These are phyloP conservation scores for Xylaria longipes DNA, from an alignment of 495 filamentous ascomycete genomes.

Conservation along the genomic window DNA sequence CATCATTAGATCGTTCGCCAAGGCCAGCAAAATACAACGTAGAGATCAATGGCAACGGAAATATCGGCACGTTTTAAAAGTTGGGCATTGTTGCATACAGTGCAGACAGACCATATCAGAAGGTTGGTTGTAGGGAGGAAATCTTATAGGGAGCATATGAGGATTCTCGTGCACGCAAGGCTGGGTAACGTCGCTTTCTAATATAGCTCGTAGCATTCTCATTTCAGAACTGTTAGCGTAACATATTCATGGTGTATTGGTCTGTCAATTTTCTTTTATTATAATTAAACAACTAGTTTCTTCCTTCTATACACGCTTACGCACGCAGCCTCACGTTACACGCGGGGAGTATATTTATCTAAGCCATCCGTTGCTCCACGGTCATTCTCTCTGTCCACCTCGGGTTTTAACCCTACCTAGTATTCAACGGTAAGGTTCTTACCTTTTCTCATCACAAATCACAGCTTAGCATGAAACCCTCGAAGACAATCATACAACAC, in stretches of 20 bases:
- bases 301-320: not conserved
- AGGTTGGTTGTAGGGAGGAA: not conserved
- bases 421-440: not conserved
- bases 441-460: too few species aligned
- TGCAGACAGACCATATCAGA: not conserved
- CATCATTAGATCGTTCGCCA: not conserved
- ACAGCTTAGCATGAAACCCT: too few species aligned
- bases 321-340: too few species aligned
- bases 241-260: not conserved
- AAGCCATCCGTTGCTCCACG: too few species aligned
- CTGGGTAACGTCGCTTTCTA: not conserved
- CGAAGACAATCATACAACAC: too few species aligned
- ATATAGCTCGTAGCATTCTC: too few species aligned
- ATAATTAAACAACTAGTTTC: not conserved
- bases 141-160: too few species aligned
- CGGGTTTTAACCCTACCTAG: too few species aligned
- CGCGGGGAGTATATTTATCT: too few species aligned
- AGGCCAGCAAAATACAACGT: too few species aligned
- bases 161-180: not conserved
- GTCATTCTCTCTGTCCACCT: too few species aligned
- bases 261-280: not conserved
- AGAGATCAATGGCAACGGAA: not conserved
- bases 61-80: not conserved
- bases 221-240: not conserved
- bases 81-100: not conserved